phyloP scores from a whole-genome alignment of 75 land plant species.

The Cupressus sempervirens region DNA sequence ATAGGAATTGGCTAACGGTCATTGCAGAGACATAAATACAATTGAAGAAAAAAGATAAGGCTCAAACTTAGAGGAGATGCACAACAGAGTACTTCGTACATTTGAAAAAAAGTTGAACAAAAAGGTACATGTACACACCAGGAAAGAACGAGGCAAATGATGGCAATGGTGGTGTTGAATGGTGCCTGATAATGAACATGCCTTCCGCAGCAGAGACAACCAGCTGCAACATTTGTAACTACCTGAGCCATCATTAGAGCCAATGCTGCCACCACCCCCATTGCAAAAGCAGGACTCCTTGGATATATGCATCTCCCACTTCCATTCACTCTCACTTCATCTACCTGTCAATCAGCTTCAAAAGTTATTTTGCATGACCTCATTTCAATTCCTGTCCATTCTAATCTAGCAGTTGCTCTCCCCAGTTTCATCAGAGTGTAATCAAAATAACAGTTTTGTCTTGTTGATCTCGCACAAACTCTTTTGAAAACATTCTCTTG shows the following conservation, averaged over 20 bases:
- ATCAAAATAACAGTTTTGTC: not conserved
- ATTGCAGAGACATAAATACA: not conserved
- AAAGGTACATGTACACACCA: constrained; percentile 34
- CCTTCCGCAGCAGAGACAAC: constrained; percentile 63
- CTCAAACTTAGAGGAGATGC: not conserved
- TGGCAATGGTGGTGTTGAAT: constrained; percentile 41
- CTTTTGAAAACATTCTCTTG: not conserved
- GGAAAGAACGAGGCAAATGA: constrained; percentile 51
- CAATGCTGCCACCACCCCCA: constrained; percentile 56
- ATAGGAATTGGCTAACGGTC: not conserved
- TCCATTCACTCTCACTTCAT: constrained; percentile 27
- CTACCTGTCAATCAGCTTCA: constrained; percentile 8
- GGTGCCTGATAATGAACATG: constrained; percentile 22
- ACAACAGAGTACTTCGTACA: not conserved
- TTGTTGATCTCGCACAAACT: not conserved
- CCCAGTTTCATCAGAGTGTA: not conserved
- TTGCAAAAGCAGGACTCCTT: constrained; percentile 53
- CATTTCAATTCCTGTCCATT: not conserved
- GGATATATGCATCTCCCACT: constrained; percentile 42
- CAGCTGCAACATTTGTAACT: constrained; percentile 45
- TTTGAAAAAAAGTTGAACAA: not conserved
- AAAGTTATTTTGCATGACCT: not conserved
- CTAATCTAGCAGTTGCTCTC: not conserved
- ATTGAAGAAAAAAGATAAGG: not conserved
- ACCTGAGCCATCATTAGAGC: constrained; percentile 60